A percentile compares a stretch with the other conserved stretches of the same genome.
These are phyloP conservation scores for Lichtheimia corymbifera DNA, from an alignment of 371 early-diverging fungal genomes.

Conservation along the genomic window DNA sequence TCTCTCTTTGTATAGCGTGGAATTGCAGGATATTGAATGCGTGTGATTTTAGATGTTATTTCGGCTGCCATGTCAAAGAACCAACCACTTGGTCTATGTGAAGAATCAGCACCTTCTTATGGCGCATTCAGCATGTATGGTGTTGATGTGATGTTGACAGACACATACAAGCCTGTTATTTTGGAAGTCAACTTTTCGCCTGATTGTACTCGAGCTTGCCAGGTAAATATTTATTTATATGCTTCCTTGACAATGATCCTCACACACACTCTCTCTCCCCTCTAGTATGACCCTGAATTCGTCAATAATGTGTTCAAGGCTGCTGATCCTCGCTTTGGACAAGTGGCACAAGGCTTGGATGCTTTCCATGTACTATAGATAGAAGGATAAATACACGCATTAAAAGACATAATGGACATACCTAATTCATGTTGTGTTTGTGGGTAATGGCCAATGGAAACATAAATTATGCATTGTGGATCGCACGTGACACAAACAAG, in stretches of 20 bases:
- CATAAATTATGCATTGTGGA: too few relatives aligned
- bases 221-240: slow-evolving; percentile 23
- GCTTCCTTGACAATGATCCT: neutral
- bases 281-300: slow-evolving; percentile 54
- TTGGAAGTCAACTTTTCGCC: slow-evolving; percentile 60
- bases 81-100: slow-evolving; percentile 49
- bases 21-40: neutral
- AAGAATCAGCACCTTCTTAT: slow-evolving; percentile 21
- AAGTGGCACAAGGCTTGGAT: slow-evolving; percentile 44
- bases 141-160: slow-evolving; percentile 59
- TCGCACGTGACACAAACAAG: too few relatives aligned
- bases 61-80: slow-evolving; percentile 46
- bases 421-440: too few relatives aligned
- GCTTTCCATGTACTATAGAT: slow-evolving; percentile 50
- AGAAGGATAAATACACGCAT: neutral
- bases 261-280: neutral
- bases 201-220: slow-evolving; percentile 58
- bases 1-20: too few relatives aligned
- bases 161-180: slow-evolving; percentile 51
- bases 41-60: slow-evolving; percentile 35
- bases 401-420: too few relatives aligned
- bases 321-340: slow-evolving; percentile 46
- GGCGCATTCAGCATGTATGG: slow-evolving; percentile 58
- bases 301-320: slow-evolving; percentile 56
- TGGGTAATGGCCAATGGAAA: too few relatives aligned